Evolutionary conservation across 768 basidiomycete species (phyloP).

Genomic region (Cubamyces lactineus): DNA sequence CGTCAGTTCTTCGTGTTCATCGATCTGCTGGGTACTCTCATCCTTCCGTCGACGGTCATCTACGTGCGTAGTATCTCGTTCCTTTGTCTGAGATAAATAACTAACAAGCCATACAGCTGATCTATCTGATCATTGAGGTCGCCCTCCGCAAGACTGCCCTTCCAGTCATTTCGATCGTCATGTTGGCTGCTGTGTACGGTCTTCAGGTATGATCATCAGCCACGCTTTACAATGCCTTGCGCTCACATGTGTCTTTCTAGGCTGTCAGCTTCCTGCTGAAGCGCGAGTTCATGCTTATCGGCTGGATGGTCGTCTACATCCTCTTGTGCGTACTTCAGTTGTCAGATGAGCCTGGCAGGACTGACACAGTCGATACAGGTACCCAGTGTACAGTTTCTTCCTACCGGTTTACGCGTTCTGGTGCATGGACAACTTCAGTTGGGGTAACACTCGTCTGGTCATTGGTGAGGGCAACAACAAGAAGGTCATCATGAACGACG

Average conservation of each 20-base stretch:
- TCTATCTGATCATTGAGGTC: constrained; percentile 85
- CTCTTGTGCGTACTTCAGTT: constrained; percentile 64
- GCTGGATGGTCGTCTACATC: constrained; percentile 97
- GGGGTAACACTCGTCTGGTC: constrained; percentile 93
- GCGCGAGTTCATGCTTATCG: constrained; percentile 96
- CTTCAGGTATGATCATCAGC: constrained; percentile 73
- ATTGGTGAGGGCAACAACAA: constrained; percentile 94
- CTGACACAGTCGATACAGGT: constrained; percentile 47
- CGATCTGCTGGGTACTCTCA: constrained; percentile 87
- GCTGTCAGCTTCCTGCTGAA: constrained; percentile 94
- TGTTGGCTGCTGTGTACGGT: constrained; percentile 92
- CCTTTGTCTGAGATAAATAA: background rate
- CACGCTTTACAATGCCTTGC: no score
- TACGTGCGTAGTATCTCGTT: constrained; percentile 61
- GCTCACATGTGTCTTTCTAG: constrained; percentile 35
- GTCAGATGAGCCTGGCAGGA: no score
- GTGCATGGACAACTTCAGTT: constrained; percentile 98
- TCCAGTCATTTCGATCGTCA: constrained; percentile 84
- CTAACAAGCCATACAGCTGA: constrained; percentile 48
- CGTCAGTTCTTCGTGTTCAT: constrained; percentile 94
- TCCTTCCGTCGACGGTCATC: constrained; percentile 86
- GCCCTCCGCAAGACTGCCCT: constrained; percentile 69
- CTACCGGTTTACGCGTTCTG: constrained; percentile 95
- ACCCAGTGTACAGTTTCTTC: constrained; percentile 94
- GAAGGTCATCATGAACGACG: constrained; percentile 91